Conservation (phyloP, 2,329 filamentous ascomycete species). For the Aspergillus fructus region DNA sequence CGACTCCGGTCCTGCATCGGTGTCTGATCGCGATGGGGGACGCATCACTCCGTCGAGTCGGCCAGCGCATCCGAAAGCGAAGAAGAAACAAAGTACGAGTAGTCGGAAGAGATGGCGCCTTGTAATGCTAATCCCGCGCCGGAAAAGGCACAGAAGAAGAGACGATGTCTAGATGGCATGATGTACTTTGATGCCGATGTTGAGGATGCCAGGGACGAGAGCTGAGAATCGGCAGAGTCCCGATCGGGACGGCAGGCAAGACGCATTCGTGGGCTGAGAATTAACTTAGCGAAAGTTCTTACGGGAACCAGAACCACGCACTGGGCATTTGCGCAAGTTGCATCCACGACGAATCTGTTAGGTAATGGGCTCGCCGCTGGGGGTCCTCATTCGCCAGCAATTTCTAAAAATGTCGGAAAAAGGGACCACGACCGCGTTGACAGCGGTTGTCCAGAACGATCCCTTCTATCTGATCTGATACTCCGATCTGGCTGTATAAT, state of each 20-base stretch:
- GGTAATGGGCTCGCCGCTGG: constrained; percentile 29
- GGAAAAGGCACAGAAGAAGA: neutral
- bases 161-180: neutral
- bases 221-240: neutral
- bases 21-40: neutral
- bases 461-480: neutral
- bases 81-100: neutral
- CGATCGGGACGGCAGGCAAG: neutral
- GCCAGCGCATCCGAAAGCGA: too few relatives aligned
- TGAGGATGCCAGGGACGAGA: too few relatives aligned
- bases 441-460: constrained; percentile 20
- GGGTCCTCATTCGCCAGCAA: constrained; percentile 25
- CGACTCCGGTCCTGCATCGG: neutral
- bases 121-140: neutral
- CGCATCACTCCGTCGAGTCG: too few relatives aligned
- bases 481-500: neutral
- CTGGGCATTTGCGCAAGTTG: constrained; percentile 4
- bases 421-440: constrained; percentile 10
- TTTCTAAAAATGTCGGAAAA: constrained; percentile 3
- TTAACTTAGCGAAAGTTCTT: neutral
- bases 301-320: neutral
- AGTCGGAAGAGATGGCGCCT: neutral
- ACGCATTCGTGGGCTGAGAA: constrained; percentile 2
- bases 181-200: neutral
- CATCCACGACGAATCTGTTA: constrained; percentile 28